A percentile compares a stretch with the other conserved stretches of the same genome.
phyloP scores from a whole-genome alignment of 257 asterid genomes.

The Mitragyna speciosa region DNA sequence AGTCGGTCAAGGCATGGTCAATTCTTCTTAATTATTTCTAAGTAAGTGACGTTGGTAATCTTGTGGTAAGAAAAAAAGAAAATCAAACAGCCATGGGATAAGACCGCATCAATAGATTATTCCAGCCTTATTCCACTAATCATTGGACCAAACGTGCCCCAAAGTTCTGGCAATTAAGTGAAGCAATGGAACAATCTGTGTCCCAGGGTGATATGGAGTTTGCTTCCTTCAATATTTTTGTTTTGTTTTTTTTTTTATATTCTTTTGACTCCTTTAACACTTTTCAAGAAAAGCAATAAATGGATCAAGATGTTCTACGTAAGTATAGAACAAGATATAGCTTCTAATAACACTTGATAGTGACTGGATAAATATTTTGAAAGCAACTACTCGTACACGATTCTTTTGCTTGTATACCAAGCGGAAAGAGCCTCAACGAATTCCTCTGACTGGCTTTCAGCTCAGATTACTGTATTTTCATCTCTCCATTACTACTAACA shows the following conservation, averaged over 20 bases:
- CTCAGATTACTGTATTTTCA: background rate
- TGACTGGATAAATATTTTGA: background rate
- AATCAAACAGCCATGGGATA: background rate
- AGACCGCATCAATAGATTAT: background rate
- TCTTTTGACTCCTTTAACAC: background rate
- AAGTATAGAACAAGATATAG: background rate
- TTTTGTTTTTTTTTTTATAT: background rate
- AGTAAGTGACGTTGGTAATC: no score
- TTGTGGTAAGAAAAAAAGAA: no score
- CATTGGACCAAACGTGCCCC: background rate
- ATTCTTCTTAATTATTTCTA: no score
- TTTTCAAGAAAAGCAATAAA: background rate
- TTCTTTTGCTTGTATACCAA: slow-evolving; percentile 12
- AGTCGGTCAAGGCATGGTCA: no score
- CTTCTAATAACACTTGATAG: background rate
- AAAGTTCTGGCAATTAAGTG: background rate
- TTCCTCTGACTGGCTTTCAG: slow-evolving; percentile 3
- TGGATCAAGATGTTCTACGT: background rate
- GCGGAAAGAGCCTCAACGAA: background rate
- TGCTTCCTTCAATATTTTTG: background rate
- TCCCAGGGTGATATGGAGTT: background rate
- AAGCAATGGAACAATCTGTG: background rate
- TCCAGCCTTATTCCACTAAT: background rate
- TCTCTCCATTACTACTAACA: background rate
- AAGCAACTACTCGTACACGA: background rate